phyloP scores from a whole-genome alignment of 1,284 basidiomycete genomes.

The Cryptococcus sp. region DNA sequence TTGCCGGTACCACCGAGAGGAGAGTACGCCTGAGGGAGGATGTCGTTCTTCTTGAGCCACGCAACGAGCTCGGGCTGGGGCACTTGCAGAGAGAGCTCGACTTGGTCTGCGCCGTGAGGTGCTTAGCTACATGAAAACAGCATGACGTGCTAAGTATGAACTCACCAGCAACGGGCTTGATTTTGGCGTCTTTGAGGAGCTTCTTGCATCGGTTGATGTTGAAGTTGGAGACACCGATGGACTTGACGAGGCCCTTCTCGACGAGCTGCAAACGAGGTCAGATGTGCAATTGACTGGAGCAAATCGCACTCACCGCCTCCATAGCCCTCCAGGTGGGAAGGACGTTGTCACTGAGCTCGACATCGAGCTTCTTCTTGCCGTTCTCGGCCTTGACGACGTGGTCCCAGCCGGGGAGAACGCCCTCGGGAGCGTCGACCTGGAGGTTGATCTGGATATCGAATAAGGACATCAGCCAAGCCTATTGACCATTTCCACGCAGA shows the following conservation, averaged over 20 bases:
- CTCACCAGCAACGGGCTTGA: constrained; percentile 63
- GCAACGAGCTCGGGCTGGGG: constrained; percentile 78
- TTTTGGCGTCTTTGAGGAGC: constrained; percentile 60
- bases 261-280: constrained; percentile 31
- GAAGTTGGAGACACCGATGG: constrained; percentile 71
- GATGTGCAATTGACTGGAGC: background rate
- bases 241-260: constrained; percentile 59
- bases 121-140: background rate
- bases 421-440: constrained; percentile 45
- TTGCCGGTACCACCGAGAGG: constrained; percentile 70
- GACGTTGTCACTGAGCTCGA: constrained; percentile 68
- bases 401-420: constrained; percentile 35
- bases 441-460: constrained; percentile 42
- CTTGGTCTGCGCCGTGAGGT: constrained; percentile 56
- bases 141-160: constrained; percentile 1
- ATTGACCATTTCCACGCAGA: constrained; percentile 6
- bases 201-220: constrained; percentile 70
- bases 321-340: constrained; percentile 66
- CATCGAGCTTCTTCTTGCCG: constrained; percentile 60
- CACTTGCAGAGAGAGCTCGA: constrained; percentile 79
- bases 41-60: constrained; percentile 61
- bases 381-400: constrained; percentile 46
- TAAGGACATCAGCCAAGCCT: background rate
- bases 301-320: constrained; percentile 57
- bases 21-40: constrained; percentile 76